Evolutionary conservation across 495 filamentous ascomycete genomes (phyloP).

Genomic region (Lineolata rhizophorae): DNA sequence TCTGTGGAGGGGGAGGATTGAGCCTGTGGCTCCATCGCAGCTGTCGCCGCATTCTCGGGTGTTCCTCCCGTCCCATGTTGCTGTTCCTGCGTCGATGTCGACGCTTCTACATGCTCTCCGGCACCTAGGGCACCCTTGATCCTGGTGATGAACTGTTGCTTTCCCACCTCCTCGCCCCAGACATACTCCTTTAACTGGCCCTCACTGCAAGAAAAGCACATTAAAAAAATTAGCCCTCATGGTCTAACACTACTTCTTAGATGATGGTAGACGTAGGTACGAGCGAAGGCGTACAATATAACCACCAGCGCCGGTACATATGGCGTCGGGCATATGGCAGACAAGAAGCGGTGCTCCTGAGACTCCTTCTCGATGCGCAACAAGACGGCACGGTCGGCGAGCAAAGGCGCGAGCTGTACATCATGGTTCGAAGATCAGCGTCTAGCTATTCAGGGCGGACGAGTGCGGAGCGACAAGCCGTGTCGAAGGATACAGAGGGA

Average conservation of each 20-base stretch:
- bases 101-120: neutral
- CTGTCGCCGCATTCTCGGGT: too few species aligned
- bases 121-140: neutral
- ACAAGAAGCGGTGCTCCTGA: constrained; percentile 57
- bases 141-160: neutral
- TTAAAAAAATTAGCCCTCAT: neutral
- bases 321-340: constrained; percentile 55
- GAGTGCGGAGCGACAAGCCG: too few species aligned
- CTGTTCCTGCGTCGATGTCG: too few species aligned
- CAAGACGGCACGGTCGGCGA: constrained; percentile 36
- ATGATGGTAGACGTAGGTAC: too few species aligned
- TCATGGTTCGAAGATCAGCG: too few species aligned
- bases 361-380: constrained; percentile 48
- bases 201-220: constrained; percentile 2
- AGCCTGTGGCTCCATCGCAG: too few species aligned
- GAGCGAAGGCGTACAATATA: constrained; percentile 24
- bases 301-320: constrained; percentile 55
- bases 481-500: neutral
- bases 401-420: constrained; percentile 21
- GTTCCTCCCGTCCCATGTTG: too few species aligned
- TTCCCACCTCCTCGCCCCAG: neutral
- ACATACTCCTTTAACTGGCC: constrained; percentile 10
- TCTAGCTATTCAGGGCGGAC: too few species aligned
- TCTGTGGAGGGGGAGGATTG: too few species aligned
- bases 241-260: too few species aligned